phyloP scores from a whole-genome alignment of 169 alveolate genomes.

The Toxoplasma gondii region DNA sequence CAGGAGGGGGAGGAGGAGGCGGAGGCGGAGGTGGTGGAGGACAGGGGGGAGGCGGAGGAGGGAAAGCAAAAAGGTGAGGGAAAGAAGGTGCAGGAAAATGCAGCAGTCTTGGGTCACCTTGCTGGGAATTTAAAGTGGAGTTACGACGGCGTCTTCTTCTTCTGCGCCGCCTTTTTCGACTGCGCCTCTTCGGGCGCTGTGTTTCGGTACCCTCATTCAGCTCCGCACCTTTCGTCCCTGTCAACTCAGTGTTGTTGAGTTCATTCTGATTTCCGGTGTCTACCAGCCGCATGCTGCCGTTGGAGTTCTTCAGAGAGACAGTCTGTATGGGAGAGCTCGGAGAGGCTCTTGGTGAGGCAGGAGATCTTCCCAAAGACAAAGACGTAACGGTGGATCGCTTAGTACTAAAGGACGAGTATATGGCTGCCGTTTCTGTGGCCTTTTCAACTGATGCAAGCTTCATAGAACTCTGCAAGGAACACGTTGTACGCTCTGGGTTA shows the following conservation, averaged over 20 bases:
- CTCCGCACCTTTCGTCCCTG: neutral
- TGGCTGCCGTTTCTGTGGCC: neutral
- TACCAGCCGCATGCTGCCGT: neutral
- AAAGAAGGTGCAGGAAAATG: neutral
- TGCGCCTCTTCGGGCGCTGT: neutral
- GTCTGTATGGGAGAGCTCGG: neutral
- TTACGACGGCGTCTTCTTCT: neutral
- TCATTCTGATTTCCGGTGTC: neutral
- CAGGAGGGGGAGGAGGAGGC: neutral
- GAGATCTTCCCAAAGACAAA: neutral
- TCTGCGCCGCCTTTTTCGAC: neutral
- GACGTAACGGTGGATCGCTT: neutral
- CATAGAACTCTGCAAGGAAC: neutral
- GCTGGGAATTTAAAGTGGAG: neutral
- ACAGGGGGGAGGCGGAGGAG: neutral
- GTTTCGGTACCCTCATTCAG: neutral
- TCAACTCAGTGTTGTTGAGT: neutral
- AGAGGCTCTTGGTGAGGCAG: neutral
- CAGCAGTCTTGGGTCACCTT: neutral
- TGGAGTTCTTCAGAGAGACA: neutral
- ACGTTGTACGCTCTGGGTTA: neutral
- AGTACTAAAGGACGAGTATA: neutral
- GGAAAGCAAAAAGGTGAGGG: neutral
- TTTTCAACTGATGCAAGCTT: neutral
- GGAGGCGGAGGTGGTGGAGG: constrained; percentile 4